Evolutionary conservation across 148 eudicot species (phyloP).

Genomic region (Fagopyrum esculentum): DNA sequence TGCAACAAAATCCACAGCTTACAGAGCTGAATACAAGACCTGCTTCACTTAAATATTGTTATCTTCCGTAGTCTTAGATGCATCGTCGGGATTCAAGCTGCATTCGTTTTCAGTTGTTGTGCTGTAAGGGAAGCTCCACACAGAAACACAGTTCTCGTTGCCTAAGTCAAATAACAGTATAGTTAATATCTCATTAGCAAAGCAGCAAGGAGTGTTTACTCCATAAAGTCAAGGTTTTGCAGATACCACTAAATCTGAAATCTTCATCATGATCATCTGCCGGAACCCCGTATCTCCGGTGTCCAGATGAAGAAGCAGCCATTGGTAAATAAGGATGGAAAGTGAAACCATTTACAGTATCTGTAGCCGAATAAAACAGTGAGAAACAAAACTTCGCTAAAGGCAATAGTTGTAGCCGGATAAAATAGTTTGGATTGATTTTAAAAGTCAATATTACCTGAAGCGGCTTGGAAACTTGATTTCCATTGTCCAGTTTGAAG

Average conservation of each 20-base stretch:
- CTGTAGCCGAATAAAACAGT: constrained; percentile 32
- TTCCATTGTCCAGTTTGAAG: constrained; percentile 95
- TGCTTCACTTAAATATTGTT: neutral
- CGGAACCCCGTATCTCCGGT: constrained; percentile 59
- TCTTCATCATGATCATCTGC: constrained; percentile 50
- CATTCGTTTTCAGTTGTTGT: neutral
- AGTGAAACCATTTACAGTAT: constrained; percentile 82
- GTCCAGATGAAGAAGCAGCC: constrained; percentile 95
- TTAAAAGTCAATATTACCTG: constrained; percentile 33
- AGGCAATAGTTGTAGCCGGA: neutral
- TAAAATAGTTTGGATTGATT: neutral
- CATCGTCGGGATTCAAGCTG: neutral
- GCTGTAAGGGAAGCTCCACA: constrained; percentile 13
- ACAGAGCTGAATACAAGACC: neutral
- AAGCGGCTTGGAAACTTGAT: constrained; percentile 88
- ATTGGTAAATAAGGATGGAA: constrained; percentile 91
- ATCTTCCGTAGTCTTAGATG: neutral
- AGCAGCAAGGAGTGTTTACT: neutral
- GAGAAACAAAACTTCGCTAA: neutral
- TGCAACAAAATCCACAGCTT: neutral
- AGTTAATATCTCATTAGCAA: neutral
- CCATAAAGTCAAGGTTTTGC: constrained; percentile 1
- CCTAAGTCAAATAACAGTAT: neutral
- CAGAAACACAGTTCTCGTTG: constrained; percentile 14
- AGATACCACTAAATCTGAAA: constrained; percentile 48